Evolutionary conservation across 805 yeast genomes (phyloP).

Genomic region (Debaryomyces hansenii): DNA sequence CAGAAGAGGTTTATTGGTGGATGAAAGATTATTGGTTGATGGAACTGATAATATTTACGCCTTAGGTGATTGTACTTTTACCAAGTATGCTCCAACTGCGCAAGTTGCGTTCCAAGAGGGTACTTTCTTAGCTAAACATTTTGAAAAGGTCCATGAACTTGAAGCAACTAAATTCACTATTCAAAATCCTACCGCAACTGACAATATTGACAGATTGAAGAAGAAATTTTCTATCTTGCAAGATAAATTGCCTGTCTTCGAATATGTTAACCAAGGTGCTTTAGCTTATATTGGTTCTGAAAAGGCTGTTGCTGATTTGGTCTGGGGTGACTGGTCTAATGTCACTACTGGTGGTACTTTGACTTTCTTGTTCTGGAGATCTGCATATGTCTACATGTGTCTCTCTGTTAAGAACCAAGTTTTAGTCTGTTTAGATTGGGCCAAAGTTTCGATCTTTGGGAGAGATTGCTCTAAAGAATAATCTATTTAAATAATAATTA

Average conservation of each 20-base stretch:
- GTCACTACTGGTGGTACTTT: slow-evolving; percentile 80
- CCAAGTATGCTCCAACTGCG: slow-evolving; percentile 93
- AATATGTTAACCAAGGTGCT: slow-evolving; percentile 87
- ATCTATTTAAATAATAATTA: not conserved
- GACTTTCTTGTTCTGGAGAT: slow-evolving; percentile 92
- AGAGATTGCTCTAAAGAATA: slow-evolving; percentile 91
- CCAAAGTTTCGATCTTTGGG: slow-evolving; percentile 83
- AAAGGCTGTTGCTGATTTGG: slow-evolving; percentile 89
- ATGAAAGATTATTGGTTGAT: slow-evolving; percentile 77
- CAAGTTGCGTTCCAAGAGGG: slow-evolving; percentile 98
- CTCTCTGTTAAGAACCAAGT: slow-evolving; percentile 85
- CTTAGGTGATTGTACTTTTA: slow-evolving; percentile 91
- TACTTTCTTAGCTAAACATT: slow-evolving; percentile 69
- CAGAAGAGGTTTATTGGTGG: slow-evolving; percentile 85
- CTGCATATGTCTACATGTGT: slow-evolving; percentile 91
- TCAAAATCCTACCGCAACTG: slow-evolving; percentile 37
- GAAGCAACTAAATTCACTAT: slow-evolving; percentile 55
- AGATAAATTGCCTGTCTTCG: slow-evolving; percentile 58
- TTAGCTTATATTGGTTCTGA: slow-evolving; percentile 93
- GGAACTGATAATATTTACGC: slow-evolving; percentile 86
- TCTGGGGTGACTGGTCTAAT: slow-evolving; percentile 76
- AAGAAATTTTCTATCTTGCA: slow-evolving; percentile 47
- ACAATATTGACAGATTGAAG: slow-evolving; percentile 43
- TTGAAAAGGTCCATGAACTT: slow-evolving; percentile 62
- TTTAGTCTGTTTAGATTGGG: slow-evolving; percentile 85